A percentile compares a stretch with the other conserved stretches of the same genome.
These are phyloP conservation scores for Amanita subjunquillea DNA, from an alignment of 768 basidiomycete species.

Conservation along the genomic window DNA sequence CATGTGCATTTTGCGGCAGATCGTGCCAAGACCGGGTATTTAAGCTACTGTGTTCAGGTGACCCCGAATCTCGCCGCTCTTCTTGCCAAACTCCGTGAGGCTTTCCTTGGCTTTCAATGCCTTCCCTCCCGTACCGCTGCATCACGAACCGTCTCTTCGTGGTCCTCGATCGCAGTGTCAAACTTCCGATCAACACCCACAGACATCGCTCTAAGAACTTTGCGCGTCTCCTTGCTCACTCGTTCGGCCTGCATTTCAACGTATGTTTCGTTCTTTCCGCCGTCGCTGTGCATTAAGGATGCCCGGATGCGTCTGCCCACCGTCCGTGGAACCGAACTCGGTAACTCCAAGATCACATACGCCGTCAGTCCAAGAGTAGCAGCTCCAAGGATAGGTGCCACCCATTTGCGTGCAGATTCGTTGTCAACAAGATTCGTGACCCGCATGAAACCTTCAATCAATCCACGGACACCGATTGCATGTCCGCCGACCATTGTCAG, in stretches of 20 bases:
- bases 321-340: constrained; percentile 78
- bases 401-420: constrained; percentile 78
- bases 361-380: constrained; percentile 60
- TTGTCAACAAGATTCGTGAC: constrained; percentile 73
- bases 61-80: constrained; percentile 33
- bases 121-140: constrained; percentile 69
- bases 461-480: constrained; percentile 59
- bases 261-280: constrained; percentile 45
- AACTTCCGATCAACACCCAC: constrained; percentile 88
- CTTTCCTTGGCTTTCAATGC: constrained; percentile 62
- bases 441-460: constrained; percentile 72
- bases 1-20: neutral
- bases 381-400: constrained; percentile 75
- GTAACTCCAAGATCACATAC: constrained; percentile 83
- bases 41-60: neutral
- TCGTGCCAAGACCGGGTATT: neutral
- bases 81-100: constrained; percentile 48
- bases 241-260: constrained; percentile 60
- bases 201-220: constrained; percentile 81
- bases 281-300: constrained; percentile 41
- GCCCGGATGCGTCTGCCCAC: constrained; percentile 77
- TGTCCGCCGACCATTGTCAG: constrained; percentile 86
- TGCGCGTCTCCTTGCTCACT: constrained; percentile 78
- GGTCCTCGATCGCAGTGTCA: constrained; percentile 69
- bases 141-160: constrained; percentile 61